phyloP scores from a whole-genome alignment of 2,329 filamentous ascomycete genomes.

The Corinectria fuckeliana region DNA sequence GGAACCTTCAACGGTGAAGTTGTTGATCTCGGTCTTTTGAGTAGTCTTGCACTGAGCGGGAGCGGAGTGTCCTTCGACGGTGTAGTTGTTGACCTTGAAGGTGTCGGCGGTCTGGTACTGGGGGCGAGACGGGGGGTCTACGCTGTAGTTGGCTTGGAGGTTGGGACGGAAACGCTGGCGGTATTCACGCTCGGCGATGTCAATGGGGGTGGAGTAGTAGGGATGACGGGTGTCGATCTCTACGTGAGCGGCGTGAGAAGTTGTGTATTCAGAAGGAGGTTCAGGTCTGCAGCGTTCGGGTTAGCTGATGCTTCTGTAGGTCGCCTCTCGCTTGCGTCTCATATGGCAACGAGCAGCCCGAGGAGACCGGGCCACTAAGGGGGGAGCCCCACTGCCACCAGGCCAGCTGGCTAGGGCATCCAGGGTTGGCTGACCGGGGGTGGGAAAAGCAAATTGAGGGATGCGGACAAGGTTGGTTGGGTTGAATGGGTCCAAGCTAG shows the following conservation, averaged over 20 bases:
- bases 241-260: slow-evolving; percentile 65
- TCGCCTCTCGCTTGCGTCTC: slow-evolving; percentile 41
- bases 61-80: slow-evolving; percentile 37
- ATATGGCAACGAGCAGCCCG: slow-evolving; percentile 39
- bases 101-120: slow-evolving; percentile 40
- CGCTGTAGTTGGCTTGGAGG: slow-evolving; percentile 45
- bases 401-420: slow-evolving; percentile 30
- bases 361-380: slow-evolving; percentile 38
- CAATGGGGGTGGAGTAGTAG: slow-evolving; percentile 60
- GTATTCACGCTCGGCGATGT: slow-evolving; percentile 71
- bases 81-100: slow-evolving; percentile 39
- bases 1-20: slow-evolving; percentile 24
- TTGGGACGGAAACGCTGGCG: slow-evolving; percentile 64
- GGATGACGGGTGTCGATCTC: slow-evolving; percentile 64
- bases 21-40: slow-evolving; percentile 34
- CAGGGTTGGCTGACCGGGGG: slow-evolving; percentile 29
- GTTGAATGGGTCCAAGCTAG: slow-evolving; percentile 29
- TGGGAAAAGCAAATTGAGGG: slow-evolving; percentile 36
- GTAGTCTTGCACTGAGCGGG: slow-evolving; percentile 26
- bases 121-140: slow-evolving; percentile 43
- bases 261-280: slow-evolving; percentile 58
- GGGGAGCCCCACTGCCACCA: slow-evolving; percentile 35
- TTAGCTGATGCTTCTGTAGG: slow-evolving; percentile 42
- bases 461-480: slow-evolving; percentile 27
- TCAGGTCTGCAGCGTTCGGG: slow-evolving; percentile 42